A percentile compares a stretch with the other conserved stretches of the same genome.
Conservation (phyloP, 2,329 filamentous ascomycete genomes). For the Plenodomus lindquistii region DNA sequence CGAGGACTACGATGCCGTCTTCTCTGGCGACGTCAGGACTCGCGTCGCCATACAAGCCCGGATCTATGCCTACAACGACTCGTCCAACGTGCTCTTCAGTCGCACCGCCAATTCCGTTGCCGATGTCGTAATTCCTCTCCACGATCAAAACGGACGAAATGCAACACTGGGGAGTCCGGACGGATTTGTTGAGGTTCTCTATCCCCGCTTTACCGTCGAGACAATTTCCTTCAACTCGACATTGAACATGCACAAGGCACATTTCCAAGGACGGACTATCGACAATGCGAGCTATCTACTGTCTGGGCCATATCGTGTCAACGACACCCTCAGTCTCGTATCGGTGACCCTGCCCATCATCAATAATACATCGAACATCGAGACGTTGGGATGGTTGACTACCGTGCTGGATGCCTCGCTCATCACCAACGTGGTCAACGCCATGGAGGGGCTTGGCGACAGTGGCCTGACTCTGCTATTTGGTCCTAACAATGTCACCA, state of each 20-base stretch:
- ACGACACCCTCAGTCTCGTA: constrained; percentile 72
- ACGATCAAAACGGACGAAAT: constrained; percentile 58
- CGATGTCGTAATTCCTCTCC: constrained; percentile 66
- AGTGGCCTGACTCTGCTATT: constrained; percentile 73
- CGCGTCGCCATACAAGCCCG: constrained; percentile 68
- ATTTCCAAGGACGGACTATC: constrained; percentile 50
- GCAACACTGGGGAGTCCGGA: constrained; percentile 64
- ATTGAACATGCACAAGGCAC: constrained; percentile 45
- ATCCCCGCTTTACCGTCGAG: constrained; percentile 75
- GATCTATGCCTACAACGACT: constrained; percentile 72
- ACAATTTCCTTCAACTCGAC: constrained; percentile 35
- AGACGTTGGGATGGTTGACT: constrained; percentile 83
- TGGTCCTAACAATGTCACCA: constrained; percentile 68
- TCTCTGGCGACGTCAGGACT: constrained; percentile 59
- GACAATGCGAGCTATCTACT: constrained; percentile 63
- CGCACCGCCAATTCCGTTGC: constrained; percentile 53
- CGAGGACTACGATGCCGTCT: constrained; percentile 71
- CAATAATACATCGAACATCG: constrained; percentile 62
- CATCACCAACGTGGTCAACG: constrained; percentile 64
- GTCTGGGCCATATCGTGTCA: constrained; percentile 74
- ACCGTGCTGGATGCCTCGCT: constrained; percentile 71
- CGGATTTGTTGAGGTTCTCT: constrained; percentile 75
- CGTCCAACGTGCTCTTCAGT: constrained; percentile 49
- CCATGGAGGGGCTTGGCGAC: constrained; percentile 69
- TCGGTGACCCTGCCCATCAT: constrained; percentile 82